A percentile compares a stretch with the other conserved stretches of the same genome.
phyloP scores from a whole-genome alignment of 2,329 filamentous ascomycete species.

The Sporothrix humicola region DNA sequence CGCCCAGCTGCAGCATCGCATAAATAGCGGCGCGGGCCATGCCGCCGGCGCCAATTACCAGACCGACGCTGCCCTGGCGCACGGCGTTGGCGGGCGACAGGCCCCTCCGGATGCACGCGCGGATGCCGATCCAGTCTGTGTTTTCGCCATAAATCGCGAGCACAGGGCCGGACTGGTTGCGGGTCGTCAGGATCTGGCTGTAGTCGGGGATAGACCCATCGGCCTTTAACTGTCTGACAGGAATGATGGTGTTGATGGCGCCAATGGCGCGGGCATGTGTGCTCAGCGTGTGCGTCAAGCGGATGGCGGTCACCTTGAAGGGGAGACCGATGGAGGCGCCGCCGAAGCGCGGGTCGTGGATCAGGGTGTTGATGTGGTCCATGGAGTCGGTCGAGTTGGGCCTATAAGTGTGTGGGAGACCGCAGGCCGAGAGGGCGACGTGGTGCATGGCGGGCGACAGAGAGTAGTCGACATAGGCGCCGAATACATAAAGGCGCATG shows the following conservation, averaged over 20 bases:
- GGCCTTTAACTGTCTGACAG: conserved; percentile 57
- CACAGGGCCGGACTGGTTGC: conserved; percentile 65
- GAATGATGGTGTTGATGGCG: conserved; percentile 73
- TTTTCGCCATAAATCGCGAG: conserved; percentile 66
- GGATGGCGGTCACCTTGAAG: conserved; percentile 71
- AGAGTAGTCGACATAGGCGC: conserved; percentile 70
- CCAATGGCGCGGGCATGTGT: conserved; percentile 73
- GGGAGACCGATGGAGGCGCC: conserved; percentile 70
- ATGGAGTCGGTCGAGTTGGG: conserved; percentile 65
- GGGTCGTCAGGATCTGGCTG: conserved; percentile 51
- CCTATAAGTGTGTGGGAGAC: conserved; percentile 70
- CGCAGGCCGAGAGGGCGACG: conserved; percentile 68
- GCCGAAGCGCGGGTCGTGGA: conserved; percentile 64
- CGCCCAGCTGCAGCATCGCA: conserved; percentile 73
- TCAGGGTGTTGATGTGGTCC: conserved; percentile 64
- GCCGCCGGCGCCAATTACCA: conserved; percentile 68
- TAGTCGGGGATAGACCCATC: conserved; percentile 50
- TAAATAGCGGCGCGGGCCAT: conserved; percentile 78
- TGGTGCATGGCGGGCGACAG: conserved; percentile 76
- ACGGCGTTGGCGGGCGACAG: conserved; percentile 70
- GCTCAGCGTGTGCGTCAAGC: conserved; percentile 67
- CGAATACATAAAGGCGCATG: conserved; percentile 71
- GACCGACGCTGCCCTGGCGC: conserved; percentile 57
- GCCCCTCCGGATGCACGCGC: conserved; percentile 66
- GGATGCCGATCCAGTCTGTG: conserved; percentile 48